These are phyloP conservation scores for Penicillium sp. DNA, from an alignment of 2,329 filamentous ascomycete genomes.

Conservation along the genomic window DNA sequence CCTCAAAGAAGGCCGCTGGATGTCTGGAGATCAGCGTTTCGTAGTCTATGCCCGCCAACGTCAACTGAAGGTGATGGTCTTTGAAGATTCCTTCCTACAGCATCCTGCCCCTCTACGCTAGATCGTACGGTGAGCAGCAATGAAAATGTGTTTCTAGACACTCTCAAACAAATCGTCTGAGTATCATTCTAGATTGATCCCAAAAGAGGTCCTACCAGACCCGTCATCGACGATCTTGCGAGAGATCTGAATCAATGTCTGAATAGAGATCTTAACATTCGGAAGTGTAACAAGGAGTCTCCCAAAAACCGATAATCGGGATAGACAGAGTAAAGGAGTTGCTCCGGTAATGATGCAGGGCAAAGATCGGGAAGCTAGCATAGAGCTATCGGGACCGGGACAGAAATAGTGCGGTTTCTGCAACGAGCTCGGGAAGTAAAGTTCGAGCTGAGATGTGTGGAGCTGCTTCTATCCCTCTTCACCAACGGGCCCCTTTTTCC, in stretches of 20 bases:
- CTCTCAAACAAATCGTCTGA: background rate
- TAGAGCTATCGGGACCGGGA: background rate
- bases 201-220: background rate
- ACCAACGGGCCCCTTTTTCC: background rate
- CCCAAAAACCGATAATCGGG: background rate
- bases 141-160: background rate
- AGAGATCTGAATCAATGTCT: no score
- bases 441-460: background rate
- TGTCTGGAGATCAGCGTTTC: no score
- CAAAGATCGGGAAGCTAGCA: background rate
- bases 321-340: background rate
- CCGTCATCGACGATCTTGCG: background rate
- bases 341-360: background rate
- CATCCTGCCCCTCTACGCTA: background rate
- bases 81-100: background rate
- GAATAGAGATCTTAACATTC: no score
- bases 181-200: no score
- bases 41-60: background rate
- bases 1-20: no score
- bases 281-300: no score
- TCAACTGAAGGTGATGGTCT: background rate
- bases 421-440: background rate
- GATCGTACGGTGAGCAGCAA: background rate
- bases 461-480: background rate
- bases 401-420: background rate